Percentiles rank a stretch among this genome's conserved stretches.
These are phyloP conservation scores for Fusarium kyushuense DNA, from an alignment of 2,329 filamentous ascomycete genomes.

Conservation along the genomic window DNA sequence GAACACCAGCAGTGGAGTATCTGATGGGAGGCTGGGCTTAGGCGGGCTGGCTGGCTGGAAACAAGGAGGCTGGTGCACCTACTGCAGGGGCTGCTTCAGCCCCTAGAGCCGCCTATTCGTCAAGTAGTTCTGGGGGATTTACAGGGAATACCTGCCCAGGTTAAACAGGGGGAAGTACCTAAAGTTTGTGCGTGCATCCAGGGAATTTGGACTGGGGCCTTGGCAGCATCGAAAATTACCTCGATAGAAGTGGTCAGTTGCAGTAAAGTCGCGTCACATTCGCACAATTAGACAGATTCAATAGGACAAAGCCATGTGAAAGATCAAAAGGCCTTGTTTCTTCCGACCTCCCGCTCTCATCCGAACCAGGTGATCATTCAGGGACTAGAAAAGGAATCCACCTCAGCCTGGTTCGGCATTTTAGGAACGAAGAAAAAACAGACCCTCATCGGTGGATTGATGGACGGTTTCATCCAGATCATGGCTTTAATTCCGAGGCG, in stretches of 20 bases:
- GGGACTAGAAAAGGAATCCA: conserved; percentile 19
- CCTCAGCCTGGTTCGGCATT: conserved; percentile 33
- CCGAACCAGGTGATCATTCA: conserved; percentile 33
- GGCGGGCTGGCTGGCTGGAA: conserved; percentile 44
- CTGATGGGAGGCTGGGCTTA: conserved; percentile 48
- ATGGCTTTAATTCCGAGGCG: conserved; percentile 4
- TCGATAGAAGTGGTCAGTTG: conserved; percentile 11
- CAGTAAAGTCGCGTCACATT: conserved; percentile 11
- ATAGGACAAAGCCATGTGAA: not conserved
- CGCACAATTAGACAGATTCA: conserved; percentile 8
- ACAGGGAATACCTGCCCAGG: conserved; percentile 32
- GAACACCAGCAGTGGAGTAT: conserved; percentile 26
- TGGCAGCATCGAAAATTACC: conserved; percentile 27
- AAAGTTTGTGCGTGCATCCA: conserved; percentile 35
- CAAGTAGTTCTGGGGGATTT: conserved; percentile 32
- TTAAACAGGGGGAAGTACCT: conserved; percentile 22
- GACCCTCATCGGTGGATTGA: conserved; percentile 5
- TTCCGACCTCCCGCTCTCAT: conserved; percentile 31
- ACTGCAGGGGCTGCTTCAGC: conserved; percentile 44
- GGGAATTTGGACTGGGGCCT: conserved; percentile 26
- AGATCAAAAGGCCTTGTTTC: conserved; percentile 15
- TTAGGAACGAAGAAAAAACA: conserved; percentile 32
- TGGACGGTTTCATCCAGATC: conserved; percentile 24
- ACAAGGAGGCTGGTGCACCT: conserved; percentile 50
- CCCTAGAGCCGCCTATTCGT: conserved; percentile 30